Evolutionary conservation across 306 rosid genomes (phyloP).

Genomic region (Crataegus laevigata): DNA sequence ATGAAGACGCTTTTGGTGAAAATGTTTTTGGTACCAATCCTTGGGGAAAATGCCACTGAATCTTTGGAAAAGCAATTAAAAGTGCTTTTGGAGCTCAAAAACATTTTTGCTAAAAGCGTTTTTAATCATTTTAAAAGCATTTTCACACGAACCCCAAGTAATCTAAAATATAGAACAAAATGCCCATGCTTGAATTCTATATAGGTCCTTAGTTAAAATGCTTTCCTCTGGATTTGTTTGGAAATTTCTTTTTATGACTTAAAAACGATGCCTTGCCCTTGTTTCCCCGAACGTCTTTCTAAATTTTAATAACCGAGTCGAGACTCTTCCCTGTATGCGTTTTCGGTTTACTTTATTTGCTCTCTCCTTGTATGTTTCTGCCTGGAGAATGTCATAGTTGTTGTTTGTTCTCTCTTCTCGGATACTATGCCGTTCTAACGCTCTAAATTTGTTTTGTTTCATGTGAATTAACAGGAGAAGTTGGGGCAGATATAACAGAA

Average conservation of each 20-base stretch:
- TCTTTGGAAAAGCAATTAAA: no score
- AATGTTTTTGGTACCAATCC: no score
- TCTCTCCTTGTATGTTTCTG: background rate
- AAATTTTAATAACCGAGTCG: background rate
- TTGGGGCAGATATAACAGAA: slow-evolving; percentile 58
- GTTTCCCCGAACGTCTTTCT: background rate
- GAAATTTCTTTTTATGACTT: background rate
- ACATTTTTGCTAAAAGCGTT: no score
- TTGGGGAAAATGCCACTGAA: no score
- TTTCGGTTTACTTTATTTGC: background rate
- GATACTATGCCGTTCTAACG: background rate
- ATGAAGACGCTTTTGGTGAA: no score
- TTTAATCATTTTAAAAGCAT: no score
- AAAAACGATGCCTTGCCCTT: background rate
- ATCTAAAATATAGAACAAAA: no score
- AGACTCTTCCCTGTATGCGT: background rate
- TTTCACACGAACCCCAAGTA: no score
- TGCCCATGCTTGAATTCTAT: background rate
- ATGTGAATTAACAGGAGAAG: slow-evolving; percentile 61
- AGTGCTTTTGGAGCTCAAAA: no score
- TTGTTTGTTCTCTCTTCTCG: background rate
- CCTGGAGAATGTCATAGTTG: background rate
- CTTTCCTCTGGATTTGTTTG: background rate
- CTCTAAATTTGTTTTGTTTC: slow-evolving; percentile 3
- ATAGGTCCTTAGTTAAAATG: background rate